These are phyloP conservation scores for Tylopilus cervinicoccineus DNA, from an alignment of 768 basidiomycete genomes.

Conservation along the genomic window DNA sequence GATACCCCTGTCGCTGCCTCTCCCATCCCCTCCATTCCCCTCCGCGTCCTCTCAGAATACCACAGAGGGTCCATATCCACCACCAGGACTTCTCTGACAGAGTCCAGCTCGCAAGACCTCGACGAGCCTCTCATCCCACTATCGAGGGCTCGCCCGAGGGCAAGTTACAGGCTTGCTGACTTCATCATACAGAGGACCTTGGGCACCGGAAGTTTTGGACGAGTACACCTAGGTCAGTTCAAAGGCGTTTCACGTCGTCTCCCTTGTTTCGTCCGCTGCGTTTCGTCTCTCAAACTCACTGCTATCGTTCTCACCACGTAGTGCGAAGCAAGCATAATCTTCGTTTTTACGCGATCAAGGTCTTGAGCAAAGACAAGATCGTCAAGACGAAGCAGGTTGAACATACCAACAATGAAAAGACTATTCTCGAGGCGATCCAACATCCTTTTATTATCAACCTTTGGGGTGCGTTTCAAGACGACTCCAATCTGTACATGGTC, in stretches of 20 bases:
- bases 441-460: constrained; percentile 96
- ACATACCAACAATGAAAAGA: constrained; percentile 94
- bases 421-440: constrained; percentile 78
- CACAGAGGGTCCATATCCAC: constrained; percentile 66
- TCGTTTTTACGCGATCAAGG: constrained; percentile 96
- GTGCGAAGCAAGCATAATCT: constrained; percentile 90
- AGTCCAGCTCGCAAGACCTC: constrained; percentile 42
- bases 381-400: constrained; percentile 93
- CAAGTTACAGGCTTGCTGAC: constrained; percentile 67
- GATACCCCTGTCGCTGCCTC: constrained; percentile 2
- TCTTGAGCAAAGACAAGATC: constrained; percentile 89
- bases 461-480: constrained; percentile 94
- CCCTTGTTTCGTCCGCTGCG: neutral
- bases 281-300: neutral
- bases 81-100: constrained; percentile 56
- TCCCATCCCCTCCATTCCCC: constrained; percentile 7
- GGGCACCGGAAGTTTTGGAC: constrained; percentile 95
- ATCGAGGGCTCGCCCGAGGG: constrained; percentile 48
- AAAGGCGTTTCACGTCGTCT: no score
- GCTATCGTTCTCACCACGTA: constrained; percentile 24
- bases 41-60: constrained; percentile 40
- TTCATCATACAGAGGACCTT: constrained; percentile 80
- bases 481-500: constrained; percentile 93
- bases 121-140: constrained; percentile 32
- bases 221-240: constrained; percentile 79